Evolutionary conservation across 2,329 filamentous ascomycete species (phyloP).

Genomic region (Daldinia eschscholtzii): DNA sequence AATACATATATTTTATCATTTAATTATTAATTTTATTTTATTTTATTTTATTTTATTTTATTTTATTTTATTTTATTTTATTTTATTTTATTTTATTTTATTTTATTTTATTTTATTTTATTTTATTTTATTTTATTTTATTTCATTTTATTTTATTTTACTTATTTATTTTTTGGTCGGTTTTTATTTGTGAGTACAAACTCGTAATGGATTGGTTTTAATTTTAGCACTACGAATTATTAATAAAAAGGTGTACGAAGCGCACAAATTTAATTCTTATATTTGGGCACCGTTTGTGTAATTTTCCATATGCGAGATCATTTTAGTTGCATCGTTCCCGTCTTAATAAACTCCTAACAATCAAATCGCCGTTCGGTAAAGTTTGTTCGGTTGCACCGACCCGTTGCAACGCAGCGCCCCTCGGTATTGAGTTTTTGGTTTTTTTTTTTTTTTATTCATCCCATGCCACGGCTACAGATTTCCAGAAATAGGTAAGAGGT

Average conservation of each 20-base stretch:
- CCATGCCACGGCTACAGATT: constrained; percentile 2
- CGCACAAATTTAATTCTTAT: constrained; percentile 13
- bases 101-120: too few species aligned
- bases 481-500: constrained; percentile 37
- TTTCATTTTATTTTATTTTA: too few species aligned
- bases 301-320: constrained; percentile 29
- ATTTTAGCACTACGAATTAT: neutral
- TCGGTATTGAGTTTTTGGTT: constrained; percentile 31
- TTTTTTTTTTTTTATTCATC: neutral
- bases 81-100: too few species aligned
- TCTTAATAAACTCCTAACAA: constrained; percentile 13
- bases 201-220: constrained; percentile 13
- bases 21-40: too few species aligned
- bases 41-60: too few species aligned
- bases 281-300: constrained; percentile 15
- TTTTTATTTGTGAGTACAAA: neutral
- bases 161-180: neutral
- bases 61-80: too few species aligned
- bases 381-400: constrained; percentile 33
- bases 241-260: neutral
- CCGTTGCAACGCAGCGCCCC: constrained; percentile 25
- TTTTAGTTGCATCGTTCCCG: constrained; percentile 20
- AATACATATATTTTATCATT: too few species aligned
- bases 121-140: too few species aligned
- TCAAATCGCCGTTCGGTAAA: neutral